phyloP scores from a whole-genome alignment of 1,284 basidiomycete genomes.

The Stygiomarasmius scandens region DNA sequence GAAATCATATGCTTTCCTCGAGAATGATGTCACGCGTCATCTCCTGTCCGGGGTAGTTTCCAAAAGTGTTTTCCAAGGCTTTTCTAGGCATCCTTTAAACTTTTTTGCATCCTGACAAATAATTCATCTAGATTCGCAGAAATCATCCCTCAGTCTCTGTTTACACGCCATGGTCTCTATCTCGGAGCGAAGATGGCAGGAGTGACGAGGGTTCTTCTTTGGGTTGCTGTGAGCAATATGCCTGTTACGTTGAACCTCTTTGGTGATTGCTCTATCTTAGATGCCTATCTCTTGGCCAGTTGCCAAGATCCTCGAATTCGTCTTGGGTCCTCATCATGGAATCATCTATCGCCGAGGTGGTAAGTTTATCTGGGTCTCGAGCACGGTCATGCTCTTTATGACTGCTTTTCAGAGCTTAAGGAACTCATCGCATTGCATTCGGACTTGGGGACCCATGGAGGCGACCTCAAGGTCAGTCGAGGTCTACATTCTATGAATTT shows the following conservation, averaged over 20 bases:
- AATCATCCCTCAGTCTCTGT: slow-evolving; percentile 90
- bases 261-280: too few relatives aligned
- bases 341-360: slow-evolving; percentile 59
- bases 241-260: too few relatives aligned
- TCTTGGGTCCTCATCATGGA: slow-evolving; percentile 66
- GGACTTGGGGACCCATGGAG: slow-evolving; percentile 57
- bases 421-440: slow-evolving; percentile 78
- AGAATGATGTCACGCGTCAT: slow-evolving; percentile 12
- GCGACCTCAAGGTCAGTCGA: slow-evolving; percentile 50
- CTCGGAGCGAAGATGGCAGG: slow-evolving; percentile 91
- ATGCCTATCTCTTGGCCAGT: slow-evolving; percentile 75
- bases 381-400: neutral
- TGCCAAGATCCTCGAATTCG: slow-evolving; percentile 68
- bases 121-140: slow-evolving; percentile 69
- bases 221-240: slow-evolving; percentile 55
- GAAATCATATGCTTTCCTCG: neutral
- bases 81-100: neutral
- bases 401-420: slow-evolving; percentile 53
- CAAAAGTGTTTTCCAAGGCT: neutral
- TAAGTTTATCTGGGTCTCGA: slow-evolving; percentile 19
- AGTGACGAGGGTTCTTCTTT: slow-evolving; percentile 72
- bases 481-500: too few relatives aligned
- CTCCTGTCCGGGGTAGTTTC: neutral
- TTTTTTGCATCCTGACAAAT: neutral
- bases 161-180: slow-evolving; percentile 89